Conservation (phyloP, 2,329 filamentous ascomycete species). For the Colletotrichum coccodes region DNA sequence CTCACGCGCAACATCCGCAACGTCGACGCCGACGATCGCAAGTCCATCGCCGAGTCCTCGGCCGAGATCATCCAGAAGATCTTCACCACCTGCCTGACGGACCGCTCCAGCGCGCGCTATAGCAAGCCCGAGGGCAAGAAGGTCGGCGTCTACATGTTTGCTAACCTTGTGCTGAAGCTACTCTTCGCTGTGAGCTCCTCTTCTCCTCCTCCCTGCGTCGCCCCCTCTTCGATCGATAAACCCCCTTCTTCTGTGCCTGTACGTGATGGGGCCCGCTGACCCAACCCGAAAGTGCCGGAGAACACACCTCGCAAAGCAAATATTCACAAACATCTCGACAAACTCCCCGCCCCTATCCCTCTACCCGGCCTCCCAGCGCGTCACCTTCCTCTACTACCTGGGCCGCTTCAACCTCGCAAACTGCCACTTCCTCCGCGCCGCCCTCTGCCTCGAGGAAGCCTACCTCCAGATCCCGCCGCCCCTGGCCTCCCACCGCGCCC, state of each 20-base stretch:
- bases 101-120: constrained; percentile 74
- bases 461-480: constrained; percentile 74
- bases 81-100: constrained; percentile 89
- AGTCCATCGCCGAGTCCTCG: constrained; percentile 84
- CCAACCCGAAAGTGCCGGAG: constrained; percentile 77
- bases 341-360: constrained; percentile 83
- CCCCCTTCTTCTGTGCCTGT: no score
- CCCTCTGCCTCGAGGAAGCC: constrained; percentile 79
- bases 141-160: constrained; percentile 88
- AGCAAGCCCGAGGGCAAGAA: constrained; percentile 85
- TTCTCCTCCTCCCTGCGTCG: neutral
- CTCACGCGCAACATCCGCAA: constrained; percentile 74
- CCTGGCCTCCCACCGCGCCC: constrained; percentile 78
- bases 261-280: constrained; percentile 15
- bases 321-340: constrained; percentile 88
- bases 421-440: constrained; percentile 82
- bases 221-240: no score
- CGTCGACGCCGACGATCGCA: constrained; percentile 75
- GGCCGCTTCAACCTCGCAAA: constrained; percentile 90
- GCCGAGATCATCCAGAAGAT: constrained; percentile 91
- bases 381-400: constrained; percentile 94
- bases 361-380: constrained; percentile 87
- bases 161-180: constrained; percentile 89
- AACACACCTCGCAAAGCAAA: constrained; percentile 84
- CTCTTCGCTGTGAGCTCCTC: constrained; percentile 76